Conservation (phyloP, 768 basidiomycete genomes). For the Coprinellus micaceus region DNA sequence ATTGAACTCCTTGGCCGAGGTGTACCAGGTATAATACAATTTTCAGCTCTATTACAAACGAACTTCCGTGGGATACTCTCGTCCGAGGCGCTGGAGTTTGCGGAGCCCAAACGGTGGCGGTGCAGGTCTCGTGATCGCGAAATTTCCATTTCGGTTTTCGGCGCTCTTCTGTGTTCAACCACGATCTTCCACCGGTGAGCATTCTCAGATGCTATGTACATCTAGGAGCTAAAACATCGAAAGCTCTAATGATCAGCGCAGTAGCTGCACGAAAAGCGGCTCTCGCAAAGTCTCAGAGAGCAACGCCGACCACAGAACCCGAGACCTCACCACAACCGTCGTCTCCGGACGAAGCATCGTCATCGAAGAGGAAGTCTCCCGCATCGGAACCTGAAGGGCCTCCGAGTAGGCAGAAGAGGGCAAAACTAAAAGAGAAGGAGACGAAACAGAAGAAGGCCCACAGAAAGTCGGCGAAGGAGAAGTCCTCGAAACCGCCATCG, state of each 20-base stretch:
- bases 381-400: conserved; percentile 17
- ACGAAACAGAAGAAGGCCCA: conserved; percentile 37
- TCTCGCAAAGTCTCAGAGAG: conserved; percentile 25
- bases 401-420: conserved; percentile 25
- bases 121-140: neutral
- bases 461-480: conserved; percentile 33
- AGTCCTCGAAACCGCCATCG: neutral
- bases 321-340: conserved; percentile 12
- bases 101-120: neutral
- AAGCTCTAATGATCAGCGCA: conserved; percentile 57
- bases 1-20: too few relatives aligned
- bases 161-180: neutral
- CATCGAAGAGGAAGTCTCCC: conserved; percentile 46
- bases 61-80: neutral
- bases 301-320: conserved; percentile 11
- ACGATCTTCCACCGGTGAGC: neutral
- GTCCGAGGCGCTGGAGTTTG: neutral
- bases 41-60: neutral
- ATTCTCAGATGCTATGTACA: neutral
- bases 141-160: neutral
- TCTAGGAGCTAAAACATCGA: neutral
- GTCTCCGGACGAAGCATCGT: conserved; percentile 9
- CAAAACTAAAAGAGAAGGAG: conserved; percentile 20
- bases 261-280: conserved; percentile 69
- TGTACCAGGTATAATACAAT: too few relatives aligned